These are phyloP conservation scores for Moesziomyces globuligerus DNA, from an alignment of 1,284 basidiomycete species.

Conservation along the genomic window DNA sequence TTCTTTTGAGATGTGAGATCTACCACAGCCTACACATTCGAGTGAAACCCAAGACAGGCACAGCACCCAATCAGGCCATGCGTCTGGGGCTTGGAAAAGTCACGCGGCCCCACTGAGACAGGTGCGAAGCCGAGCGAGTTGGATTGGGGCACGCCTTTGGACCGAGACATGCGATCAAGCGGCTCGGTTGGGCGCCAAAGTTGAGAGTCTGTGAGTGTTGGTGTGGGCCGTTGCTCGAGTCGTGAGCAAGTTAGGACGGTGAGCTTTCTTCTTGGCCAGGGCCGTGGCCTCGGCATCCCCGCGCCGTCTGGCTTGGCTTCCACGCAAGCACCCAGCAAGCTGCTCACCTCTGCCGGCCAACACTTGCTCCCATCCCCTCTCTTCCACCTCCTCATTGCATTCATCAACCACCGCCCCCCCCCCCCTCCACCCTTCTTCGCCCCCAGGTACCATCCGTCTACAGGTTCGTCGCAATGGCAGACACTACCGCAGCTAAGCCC, in stretches of 20 bases:
- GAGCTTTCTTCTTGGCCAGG: constrained; percentile 4
- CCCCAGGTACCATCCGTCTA: not conserved
- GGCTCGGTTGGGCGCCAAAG: not conserved
- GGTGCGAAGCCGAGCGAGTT: no score
- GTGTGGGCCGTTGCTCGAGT: no score
- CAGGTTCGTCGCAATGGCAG: constrained; percentile 34
- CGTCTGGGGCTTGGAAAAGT: not conserved
- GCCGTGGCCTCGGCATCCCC: constrained; percentile 11
- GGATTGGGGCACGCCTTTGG: no score
- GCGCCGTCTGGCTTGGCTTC: constrained; percentile 11
- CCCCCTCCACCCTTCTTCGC: not conserved
- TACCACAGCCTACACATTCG: no score
- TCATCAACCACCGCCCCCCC: not conserved
- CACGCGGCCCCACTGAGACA: not conserved
- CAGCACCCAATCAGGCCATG: not conserved
- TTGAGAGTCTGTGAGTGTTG: not conserved
- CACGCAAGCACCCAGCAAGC: constrained; percentile 21
- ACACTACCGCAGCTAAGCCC: constrained; percentile 18
- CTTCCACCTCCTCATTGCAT: not conserved
- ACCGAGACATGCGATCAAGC: not conserved
- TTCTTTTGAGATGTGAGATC: no score
- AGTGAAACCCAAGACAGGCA: no score
- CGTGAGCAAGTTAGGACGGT: not conserved
- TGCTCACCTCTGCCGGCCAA: not conserved
- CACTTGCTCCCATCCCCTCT: not conserved